Evolutionary conservation across 352 stramenopile species (phyloP), one percentile per base, ranked within the genome.

Genomic region (Phytopythium montanum): DNA sequence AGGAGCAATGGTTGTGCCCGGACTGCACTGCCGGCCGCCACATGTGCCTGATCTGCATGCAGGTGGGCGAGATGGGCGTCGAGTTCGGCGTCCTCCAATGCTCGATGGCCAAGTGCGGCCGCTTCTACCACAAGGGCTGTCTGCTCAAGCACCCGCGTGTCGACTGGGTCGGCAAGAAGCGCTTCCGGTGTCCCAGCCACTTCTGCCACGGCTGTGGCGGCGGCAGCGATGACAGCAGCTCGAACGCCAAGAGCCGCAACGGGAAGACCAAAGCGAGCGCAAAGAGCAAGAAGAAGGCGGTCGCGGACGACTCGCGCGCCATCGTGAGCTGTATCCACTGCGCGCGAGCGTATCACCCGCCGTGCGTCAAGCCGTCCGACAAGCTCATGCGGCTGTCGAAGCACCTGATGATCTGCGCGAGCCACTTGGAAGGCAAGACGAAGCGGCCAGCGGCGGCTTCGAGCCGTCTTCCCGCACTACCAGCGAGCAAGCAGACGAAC

Each of bases 111-210:
- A 96, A 94, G 63, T 98, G 92, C 58, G 92, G 92, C 19, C 76
- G 92, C n/a, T 98, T 97, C 61, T 97, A 98, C 73, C 92, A 98
- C 72, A 89, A 92, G 57, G 80, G 81, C 8, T 96, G 90, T 53
- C 61, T 97, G n/a, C 69, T 75, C 3, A 84, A 88, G 44, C 75
- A 87, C 41, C 59, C 75, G 21, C 80, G 85, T 5, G 88, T 95
- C 10, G 81, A 96, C 52, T 95, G 87, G 85, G 79, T 94, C 41
- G 88, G 84, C 12, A 91, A 94, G 66, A 91, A 91, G 54, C 76
- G 86, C 10, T 97, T 97, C 61, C 82, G 88, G 34, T 97, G 90
- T 56, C 89, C 92, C 28, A 96, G 90, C 53, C 92, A 98, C 63
- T 94, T 87, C 57, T 98, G 92, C 65, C 76, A 90, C 56, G 70